Evolutionary conservation across 768 basidiomycete genomes (phyloP).

Genomic region (Amanita thiersii): DNA sequence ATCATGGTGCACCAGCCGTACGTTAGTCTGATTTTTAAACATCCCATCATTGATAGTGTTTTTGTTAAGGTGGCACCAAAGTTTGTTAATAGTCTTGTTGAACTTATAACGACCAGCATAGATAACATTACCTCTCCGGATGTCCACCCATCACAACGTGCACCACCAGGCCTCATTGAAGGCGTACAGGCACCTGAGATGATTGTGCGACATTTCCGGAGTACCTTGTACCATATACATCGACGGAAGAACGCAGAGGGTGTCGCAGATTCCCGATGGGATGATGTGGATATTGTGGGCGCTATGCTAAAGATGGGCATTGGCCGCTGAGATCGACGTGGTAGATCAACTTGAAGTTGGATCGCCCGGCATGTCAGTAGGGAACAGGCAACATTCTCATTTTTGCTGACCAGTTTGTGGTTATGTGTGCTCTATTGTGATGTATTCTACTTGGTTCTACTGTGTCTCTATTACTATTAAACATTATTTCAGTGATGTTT

Average conservation of each 20-base stretch:
- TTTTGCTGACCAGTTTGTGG: too few relatives aligned
- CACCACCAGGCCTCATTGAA: slow-evolving; percentile 84
- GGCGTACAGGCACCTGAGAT: slow-evolving; percentile 90
- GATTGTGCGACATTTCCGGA: slow-evolving; percentile 90
- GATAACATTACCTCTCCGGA: slow-evolving; percentile 86
- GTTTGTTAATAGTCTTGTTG: slow-evolving; percentile 94
- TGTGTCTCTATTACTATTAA: too few relatives aligned
- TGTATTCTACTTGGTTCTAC: too few relatives aligned
- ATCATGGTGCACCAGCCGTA: slow-evolving; percentile 87
- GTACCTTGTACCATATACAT: slow-evolving; percentile 80
- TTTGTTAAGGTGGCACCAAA: slow-evolving; percentile 75
- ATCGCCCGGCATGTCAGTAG: too few relatives aligned
- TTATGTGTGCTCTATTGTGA: too few relatives aligned
- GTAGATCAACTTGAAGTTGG: too few relatives aligned
- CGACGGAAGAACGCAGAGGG: slow-evolving; percentile 56
- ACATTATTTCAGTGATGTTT: too few relatives aligned
- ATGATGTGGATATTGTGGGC: slow-evolving; percentile 83
- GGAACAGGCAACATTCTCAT: too few relatives aligned
- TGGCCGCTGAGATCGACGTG: slow-evolving; percentile 46
- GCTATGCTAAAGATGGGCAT: slow-evolving; percentile 88
- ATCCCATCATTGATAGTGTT: slow-evolving; percentile 2
- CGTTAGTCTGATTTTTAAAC: slow-evolving; percentile 20
- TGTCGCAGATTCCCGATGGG: slow-evolving; percentile 51
- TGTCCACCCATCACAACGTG: slow-evolving; percentile 81
- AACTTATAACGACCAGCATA: slow-evolving; percentile 90